Evolutionary conservation across 2,329 filamentous ascomycete genomes (phyloP), one percentile per base, ranked within the genome.

Genomic region (Ambrosiella cleistominuta): DNA sequence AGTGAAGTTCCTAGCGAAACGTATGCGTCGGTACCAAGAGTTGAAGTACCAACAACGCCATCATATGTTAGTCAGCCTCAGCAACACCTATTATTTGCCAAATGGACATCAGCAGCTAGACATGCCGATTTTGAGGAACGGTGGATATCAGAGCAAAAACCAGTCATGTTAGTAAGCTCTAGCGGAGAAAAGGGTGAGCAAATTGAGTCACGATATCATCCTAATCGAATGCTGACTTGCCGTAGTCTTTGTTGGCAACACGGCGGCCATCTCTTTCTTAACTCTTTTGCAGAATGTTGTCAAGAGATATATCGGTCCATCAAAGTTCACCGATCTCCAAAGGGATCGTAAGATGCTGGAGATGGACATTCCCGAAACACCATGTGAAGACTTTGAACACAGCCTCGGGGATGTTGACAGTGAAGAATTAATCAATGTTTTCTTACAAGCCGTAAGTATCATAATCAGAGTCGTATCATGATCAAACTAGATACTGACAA

Each of bases 201-300:
- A 13, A 13, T 55, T 39, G 8, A 11, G 35, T 54, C 7, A 39
- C 2, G 13, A 38, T 19, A 35, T 27, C 17, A 37, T 7, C 37
- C 7, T 35, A 38, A 2, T 38, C n/a, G 12, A 8, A 59, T 49
- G 15, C 11, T 8, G 12, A 39, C 19, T 35, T n/a, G 45, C 47
- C n/a, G 2, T 45, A 61, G 60, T 61, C 1, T 53, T 61, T 51
- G 49, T 61, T 19, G 60, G 60, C 8, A 61, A 60, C 13, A 58
- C 55, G 7, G 60, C 61, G 55, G 53, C 57, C 17, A 51, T 60
- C 7, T 62, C 61, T 8, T 62, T 62, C 39, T 51, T 62, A 6
- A 54, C 36, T 17, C 50, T 62, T 17, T 50, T 62, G 5, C 60
- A 57, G 49, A 62, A 53, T 45, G 57, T 59, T 2, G 35, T 62